Base-by-base conservation (phyloP, 768 basidiomycete species). In the Chalciporus piperatus region DNA sequence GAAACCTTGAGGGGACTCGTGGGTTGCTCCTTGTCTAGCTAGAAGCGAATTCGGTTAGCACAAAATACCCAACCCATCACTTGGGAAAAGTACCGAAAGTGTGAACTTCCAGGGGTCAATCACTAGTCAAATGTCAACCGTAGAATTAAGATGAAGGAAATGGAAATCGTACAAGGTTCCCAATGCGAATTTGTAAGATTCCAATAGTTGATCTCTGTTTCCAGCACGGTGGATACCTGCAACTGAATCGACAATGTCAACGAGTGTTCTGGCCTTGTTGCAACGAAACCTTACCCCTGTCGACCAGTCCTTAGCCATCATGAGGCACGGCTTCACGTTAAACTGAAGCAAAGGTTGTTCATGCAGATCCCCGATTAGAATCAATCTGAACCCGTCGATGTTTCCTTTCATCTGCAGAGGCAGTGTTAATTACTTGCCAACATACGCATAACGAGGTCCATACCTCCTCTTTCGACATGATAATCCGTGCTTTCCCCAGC, bases 121-220 rank as follows among this genome's bases (percentile, higher is more conserved):
- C 48, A 99, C 88, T 91, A 42, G 37, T 12, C 14, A 22, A 48
- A 47, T 28, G 22, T 70, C 48, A 71, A 35, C 16, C 25, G 3
- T 6, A 9, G 42, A 27, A 44, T 42, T 25, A 38, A 17, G n/a
- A 4, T n/a, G 25, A 41, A 41, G 30, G 45, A 8, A 32, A 58
- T 38, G 49, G 12, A 1, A 71, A 44, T 35, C 85, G 56, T 63
- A 89, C 89, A 67, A 27, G 97, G 96, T 70, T 98, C 97, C 93
- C 97, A 99, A 62, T 98, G 93, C 43, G 97, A 98, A 64, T 97
- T 98, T 20, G 87, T 85, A 45, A 98, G 70, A 68, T 99, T 99
- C 92, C 93, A 99, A 63, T 97, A 99, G 52, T 85, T 92, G 66
- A 97, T 87, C 45, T 86, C 83, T 3, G 84, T 85, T 20, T 86